Percentiles rank a stretch among this genome's conserved stretches.
These are phyloP conservation scores for Phycomyces blakesleeanus DNA, from an alignment of 192 early-diverging fungal species.

Conservation along the genomic window DNA sequence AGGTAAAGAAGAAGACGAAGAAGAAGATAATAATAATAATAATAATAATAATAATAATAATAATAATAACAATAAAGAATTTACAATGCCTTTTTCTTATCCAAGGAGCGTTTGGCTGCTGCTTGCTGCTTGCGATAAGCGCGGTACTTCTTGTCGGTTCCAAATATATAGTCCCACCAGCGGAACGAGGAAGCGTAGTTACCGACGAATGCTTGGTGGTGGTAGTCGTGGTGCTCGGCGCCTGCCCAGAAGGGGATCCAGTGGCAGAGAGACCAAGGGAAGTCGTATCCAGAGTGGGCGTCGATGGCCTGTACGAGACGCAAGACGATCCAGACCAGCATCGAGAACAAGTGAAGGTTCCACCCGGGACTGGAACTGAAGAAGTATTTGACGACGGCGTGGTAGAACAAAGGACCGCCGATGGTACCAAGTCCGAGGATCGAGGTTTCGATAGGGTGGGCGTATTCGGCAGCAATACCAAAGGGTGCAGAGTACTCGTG, in stretches of 20 bases:
- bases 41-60: too few relatives aligned
- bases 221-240: slow-evolving; percentile 91
- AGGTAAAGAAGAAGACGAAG: neutral
- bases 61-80: too few relatives aligned
- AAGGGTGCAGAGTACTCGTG: slow-evolving; percentile 91
- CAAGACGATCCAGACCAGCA: slow-evolving; percentile 80
- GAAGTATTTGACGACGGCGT: slow-evolving; percentile 3
- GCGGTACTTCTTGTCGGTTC: slow-evolving; percentile 78
- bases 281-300: slow-evolving; percentile 92
- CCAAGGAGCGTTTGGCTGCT: slow-evolving; percentile 1
- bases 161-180: slow-evolving; percentile 86
- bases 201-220: slow-evolving; percentile 78
- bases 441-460: slow-evolving; percentile 81
- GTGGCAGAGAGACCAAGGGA: slow-evolving; percentile 90
- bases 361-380: slow-evolving; percentile 29
- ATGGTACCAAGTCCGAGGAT: slow-evolving; percentile 87
- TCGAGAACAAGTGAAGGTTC: slow-evolving; percentile 82
- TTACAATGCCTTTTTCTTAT: neutral
- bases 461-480: slow-evolving; percentile 82
- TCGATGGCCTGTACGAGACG: slow-evolving; percentile 82
- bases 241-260: slow-evolving; percentile 88
- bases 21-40: too few relatives aligned
- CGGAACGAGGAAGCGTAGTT: slow-evolving; percentile 85
- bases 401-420: slow-evolving; percentile 62
- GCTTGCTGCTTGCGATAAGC: slow-evolving; percentile 49